These are phyloP conservation scores for Earliella scabrosa DNA, from an alignment of 1,284 basidiomycete species.

Conservation along the genomic window DNA sequence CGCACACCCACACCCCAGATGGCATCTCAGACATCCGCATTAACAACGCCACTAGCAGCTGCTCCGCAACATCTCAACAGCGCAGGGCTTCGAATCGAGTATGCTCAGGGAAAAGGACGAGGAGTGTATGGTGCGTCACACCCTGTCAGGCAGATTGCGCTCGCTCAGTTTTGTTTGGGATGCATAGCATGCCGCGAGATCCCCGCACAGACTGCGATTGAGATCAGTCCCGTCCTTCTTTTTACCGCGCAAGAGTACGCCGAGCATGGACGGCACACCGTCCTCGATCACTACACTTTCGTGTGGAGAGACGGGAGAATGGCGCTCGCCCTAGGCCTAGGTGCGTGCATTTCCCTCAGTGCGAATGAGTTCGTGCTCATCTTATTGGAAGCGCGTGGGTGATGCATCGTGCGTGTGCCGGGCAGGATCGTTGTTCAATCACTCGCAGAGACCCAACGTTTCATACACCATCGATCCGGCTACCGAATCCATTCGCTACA, in stretches of 20 bases:
- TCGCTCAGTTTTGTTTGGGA: no score
- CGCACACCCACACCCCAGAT: no score
- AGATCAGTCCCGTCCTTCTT: constrained; percentile 87
- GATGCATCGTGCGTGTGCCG: not conserved
- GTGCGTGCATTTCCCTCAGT: constrained; percentile 44
- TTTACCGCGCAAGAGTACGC: constrained; percentile 77
- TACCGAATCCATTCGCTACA: constrained; percentile 71
- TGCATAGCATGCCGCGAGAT: constrained; percentile 63
- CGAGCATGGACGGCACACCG: constrained; percentile 67
- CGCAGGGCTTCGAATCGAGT: constrained; percentile 39
- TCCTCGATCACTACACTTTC: constrained; percentile 87
- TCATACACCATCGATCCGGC: constrained; percentile 60
- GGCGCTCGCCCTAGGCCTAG: constrained; percentile 88
- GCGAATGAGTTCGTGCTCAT: not conserved
- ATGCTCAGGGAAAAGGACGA: constrained; percentile 55
- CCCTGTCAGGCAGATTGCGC: no score
- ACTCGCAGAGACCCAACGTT: constrained; percentile 73
- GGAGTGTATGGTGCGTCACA: constrained; percentile 62
- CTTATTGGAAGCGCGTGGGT: not conserved
- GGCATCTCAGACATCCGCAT: no score
- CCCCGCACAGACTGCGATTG: constrained; percentile 69
- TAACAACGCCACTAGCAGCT: not conserved
- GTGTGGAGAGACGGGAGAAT: constrained; percentile 81
- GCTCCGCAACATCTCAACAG: constrained; percentile 40
- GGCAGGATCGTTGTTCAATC: constrained; percentile 82